Percentiles rank a stretch among this genome's conserved stretches.
These are phyloP conservation scores for Eimeria necatrix DNA, from an alignment of 169 alveolate species.

Conservation along the genomic window DNA sequence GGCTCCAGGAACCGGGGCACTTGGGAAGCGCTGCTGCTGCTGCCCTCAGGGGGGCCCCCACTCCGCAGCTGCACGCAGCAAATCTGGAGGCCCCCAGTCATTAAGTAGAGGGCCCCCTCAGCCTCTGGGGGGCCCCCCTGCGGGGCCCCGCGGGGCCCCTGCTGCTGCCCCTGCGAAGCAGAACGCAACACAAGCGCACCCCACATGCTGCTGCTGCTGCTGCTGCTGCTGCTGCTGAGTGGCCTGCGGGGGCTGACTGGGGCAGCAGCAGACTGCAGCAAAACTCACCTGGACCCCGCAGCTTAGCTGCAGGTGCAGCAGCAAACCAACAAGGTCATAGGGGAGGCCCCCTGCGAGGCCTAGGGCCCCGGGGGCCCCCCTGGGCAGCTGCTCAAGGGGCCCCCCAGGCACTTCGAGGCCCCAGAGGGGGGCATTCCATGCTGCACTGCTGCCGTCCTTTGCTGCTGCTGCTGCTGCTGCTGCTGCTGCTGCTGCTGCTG, in stretches of 20 bases:
- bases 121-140: not conserved
- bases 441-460: not conserved
- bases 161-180: not conserved
- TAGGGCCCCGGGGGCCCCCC: slow-evolving; percentile 42
- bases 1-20: not conserved
- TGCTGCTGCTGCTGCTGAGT: not conserved
- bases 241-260: not conserved
- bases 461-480: not conserved
- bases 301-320: slow-evolving; percentile 23
- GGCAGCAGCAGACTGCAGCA: not conserved
- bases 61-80: not conserved
- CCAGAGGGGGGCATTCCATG: not conserved
- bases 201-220: slow-evolving; percentile 15
- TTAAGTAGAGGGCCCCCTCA: not conserved
- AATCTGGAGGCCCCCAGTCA: slow-evolving; percentile 40
- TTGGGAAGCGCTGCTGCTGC: not conserved
- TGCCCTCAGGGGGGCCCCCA: not conserved
- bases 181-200: not conserved
- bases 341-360: slow-evolving; percentile 14
- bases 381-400: not conserved
- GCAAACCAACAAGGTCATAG: slow-evolving; percentile 29
- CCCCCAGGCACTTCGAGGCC: slow-evolving; percentile 1
- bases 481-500: slow-evolving; percentile 12
- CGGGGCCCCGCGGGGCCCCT: not conserved
- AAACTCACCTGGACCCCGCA: not conserved